Base-by-base conservation (phyloP, 768 basidiomycete genomes). In the Sutorius australiensis region DNA sequence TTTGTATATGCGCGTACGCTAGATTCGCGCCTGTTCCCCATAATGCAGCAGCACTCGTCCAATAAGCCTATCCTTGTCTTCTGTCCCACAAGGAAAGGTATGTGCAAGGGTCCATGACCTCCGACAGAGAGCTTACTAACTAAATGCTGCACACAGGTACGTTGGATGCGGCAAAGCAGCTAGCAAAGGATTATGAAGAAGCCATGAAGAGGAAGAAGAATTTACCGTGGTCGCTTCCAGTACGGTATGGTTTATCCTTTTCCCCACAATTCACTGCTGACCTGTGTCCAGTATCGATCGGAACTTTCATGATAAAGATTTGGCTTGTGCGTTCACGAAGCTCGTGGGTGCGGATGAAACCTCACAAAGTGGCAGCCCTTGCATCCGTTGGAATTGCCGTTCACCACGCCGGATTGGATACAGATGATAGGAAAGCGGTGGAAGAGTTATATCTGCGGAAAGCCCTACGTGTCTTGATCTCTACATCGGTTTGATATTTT, bases 11-110 rank as follows among this genome's bases (percentile, higher is more conserved):
- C 78, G 3, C 81, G 78, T 53, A 76, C 72, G 5, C 77, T 98
- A 12, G 89, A 95, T 64, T 78, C 70, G 61, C 87, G 82, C 55
- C 67, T 98, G 9, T 95, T 87, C 62, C 62, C 77, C 0, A 67
- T 87, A n/a, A 74, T 98, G 53, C 81, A 86, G 56, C 74, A 83
- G 58, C 83, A 94, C 62, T 82, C 87, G 0, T 72, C 76, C 13
- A 83, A 87, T 28, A 95, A 94, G 67, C 93, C 95, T 0, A 87
- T 92, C 16, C 71, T 99, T 45, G 72, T 98, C 8, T 99, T 99
- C 65, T 88, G 86, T 57, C 77, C 91, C 16, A 98, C 95, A 2
- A 79, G 95, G 59, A 94, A 89, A 76, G 86, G 92, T 87, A 37
- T 46, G 24, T 24, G 17, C 13, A 30, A 38, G 44, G 56, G 53